These are phyloP conservation scores for Collybiopsis confluens DNA, from an alignment of 768 basidiomycete species.

Conservation along the genomic window DNA sequence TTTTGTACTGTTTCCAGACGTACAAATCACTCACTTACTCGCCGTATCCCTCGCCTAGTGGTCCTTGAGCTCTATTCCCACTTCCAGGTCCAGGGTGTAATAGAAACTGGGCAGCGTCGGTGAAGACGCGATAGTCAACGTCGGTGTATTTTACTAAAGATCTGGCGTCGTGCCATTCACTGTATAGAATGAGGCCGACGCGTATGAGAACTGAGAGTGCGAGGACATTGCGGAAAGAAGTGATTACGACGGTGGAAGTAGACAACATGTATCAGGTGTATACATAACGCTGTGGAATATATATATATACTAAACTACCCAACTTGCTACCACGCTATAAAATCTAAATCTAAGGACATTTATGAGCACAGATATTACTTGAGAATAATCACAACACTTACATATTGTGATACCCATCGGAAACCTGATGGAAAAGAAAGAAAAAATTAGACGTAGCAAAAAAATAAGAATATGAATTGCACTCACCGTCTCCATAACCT, in stretches of 20 bases:
- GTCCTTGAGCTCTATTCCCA: constrained; percentile 58
- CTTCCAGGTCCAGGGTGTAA: constrained; percentile 38
- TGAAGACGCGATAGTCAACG: constrained; percentile 94
- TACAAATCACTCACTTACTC: constrained; percentile 69
- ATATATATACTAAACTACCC: not conserved
- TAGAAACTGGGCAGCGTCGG: constrained; percentile 79
- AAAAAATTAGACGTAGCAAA: too few relatives aligned
- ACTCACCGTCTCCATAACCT: constrained; percentile 91
- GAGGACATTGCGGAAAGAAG: constrained; percentile 51
- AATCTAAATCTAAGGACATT: constrained; percentile 32
- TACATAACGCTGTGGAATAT: not conserved
- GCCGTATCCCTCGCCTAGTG: constrained; percentile 46
- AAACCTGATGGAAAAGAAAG: constrained; percentile 48
- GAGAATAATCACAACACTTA: constrained; percentile 33
- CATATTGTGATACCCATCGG: constrained; percentile 98
- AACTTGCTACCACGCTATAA: not conserved
- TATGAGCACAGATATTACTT: not conserved
- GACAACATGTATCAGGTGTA: not conserved
- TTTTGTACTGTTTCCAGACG: constrained; percentile 6
- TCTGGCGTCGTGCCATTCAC: constrained; percentile 84
- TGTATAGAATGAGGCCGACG: constrained; percentile 72
- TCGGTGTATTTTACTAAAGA: constrained; percentile 96
- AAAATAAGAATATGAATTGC: too few relatives aligned
- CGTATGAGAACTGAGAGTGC: constrained; percentile 54
- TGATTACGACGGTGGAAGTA: constrained; percentile 14